These are phyloP conservation scores for Pisolithus orientalis DNA, from an alignment of 768 basidiomycete genomes.

Conservation along the genomic window DNA sequence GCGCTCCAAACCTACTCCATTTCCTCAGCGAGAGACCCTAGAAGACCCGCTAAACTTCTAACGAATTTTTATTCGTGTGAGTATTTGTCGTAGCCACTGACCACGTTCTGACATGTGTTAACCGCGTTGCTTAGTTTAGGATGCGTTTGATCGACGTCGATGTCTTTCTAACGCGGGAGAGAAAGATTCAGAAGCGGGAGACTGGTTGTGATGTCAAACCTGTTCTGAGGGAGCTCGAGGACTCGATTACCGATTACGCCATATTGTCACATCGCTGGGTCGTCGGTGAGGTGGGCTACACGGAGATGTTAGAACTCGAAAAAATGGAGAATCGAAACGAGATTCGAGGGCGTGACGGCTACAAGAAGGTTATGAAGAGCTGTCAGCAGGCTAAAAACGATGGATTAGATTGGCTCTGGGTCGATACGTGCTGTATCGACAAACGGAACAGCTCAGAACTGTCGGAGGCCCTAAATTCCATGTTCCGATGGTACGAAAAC, in stretches of 20 bases:
- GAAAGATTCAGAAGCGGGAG: neutral
- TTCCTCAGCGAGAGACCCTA: no score
- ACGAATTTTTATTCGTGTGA: no score
- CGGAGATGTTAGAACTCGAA: neutral
- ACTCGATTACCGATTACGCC: neutral
- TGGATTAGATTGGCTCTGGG: constrained; percentile 7
- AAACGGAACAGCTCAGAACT: constrained; percentile 14
- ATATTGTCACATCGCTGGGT: constrained; percentile 1
- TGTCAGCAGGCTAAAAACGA: constrained; percentile 1
- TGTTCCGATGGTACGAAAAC: constrained; percentile 15
- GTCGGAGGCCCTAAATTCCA: constrained; percentile 10
- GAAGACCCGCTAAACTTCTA: no score
- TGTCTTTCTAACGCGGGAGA: neutral
- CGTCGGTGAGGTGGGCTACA: neutral
- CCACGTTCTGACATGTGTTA: no score
- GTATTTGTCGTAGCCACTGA: no score
- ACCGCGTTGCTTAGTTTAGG: neutral
- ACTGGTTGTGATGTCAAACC: neutral
- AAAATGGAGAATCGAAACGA: neutral
- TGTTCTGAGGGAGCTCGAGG: neutral
- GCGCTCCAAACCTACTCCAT: no score
- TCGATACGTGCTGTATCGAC: constrained; percentile 15
- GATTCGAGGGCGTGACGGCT: neutral
- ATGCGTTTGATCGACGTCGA: neutral
- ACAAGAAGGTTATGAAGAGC: neutral